Percentiles rank a stretch among this genome's conserved stretches.
Evolutionary conservation across 768 basidiomycete genomes (phyloP).

Genomic region (Tulasnella sp.): DNA sequence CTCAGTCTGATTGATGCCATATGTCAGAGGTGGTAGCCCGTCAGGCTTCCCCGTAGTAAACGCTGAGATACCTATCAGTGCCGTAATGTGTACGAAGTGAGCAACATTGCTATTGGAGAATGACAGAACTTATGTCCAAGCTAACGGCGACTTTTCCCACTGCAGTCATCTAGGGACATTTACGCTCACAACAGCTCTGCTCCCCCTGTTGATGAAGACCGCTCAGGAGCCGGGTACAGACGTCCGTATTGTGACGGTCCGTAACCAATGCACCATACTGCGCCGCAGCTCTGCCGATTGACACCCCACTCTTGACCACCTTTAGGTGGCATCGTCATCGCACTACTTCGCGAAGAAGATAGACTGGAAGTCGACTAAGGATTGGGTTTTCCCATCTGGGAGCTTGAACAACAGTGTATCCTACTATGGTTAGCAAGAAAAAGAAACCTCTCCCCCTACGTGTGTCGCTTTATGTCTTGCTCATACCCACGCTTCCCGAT

Average conservation of each 20-base stretch:
- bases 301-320: neutral
- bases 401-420: neutral
- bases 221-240: conserved; percentile 39
- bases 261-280: conserved; percentile 19
- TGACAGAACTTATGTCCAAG: neutral
- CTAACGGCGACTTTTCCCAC: neutral
- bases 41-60: neutral
- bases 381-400: neutral
- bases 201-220: conserved; percentile 43
- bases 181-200: conserved; percentile 42
- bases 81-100: conserved; percentile 16
- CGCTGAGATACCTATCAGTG: conserved; percentile 4
- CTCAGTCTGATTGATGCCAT: too few relatives aligned
- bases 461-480: neutral
- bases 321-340: neutral
- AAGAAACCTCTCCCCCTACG: too few relatives aligned
- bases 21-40: neutral
- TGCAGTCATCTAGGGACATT: conserved; percentile 46
- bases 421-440: conserved; percentile 1
- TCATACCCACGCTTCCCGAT: neutral
- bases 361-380: neutral
- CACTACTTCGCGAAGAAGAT: neutral
- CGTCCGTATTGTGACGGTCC: conserved; percentile 49
- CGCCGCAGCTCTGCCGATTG: neutral
- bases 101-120: neutral